Percentiles rank a stretch among this genome's conserved stretches.
Conservation (phyloP, 306 rosid genomes). For the Gynostemma pentaphyllum region DNA sequence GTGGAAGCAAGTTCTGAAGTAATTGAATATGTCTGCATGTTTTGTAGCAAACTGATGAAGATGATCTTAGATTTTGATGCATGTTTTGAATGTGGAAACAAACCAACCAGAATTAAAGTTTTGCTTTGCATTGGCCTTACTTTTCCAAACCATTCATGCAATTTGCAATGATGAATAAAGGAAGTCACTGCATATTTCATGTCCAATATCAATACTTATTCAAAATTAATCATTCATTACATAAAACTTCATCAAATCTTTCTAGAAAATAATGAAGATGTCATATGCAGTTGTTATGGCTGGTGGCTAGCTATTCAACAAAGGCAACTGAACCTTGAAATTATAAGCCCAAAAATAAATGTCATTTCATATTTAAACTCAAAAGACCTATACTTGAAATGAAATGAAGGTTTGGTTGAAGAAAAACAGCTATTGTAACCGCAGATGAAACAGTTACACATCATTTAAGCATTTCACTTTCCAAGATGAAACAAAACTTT, state of each 20-base stretch:
- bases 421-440: too few relatives aligned
- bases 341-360: neutral
- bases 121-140: neutral
- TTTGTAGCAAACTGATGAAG: too few relatives aligned
- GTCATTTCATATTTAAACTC: neutral
- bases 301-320: neutral
- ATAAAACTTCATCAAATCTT: neutral
- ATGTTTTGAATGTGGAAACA: too few relatives aligned
- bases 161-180: neutral
- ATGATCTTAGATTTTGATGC: too few relatives aligned
- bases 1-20: neutral
- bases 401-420: too few relatives aligned
- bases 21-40: neutral
- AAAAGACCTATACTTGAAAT: too few relatives aligned
- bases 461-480: too few relatives aligned
- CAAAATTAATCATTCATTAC: neutral
- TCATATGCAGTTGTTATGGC: neutral
- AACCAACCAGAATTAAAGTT: neutral
- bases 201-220: neutral
- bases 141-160: neutral
- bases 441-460: too few relatives aligned
- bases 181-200: too few relatives aligned
- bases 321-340: neutral
- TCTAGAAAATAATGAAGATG: neutral
- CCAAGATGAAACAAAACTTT: too few relatives aligned